These are phyloP conservation scores for Calonectria montana DNA, from an alignment of 2,329 filamentous ascomycete genomes.

Conservation along the genomic window DNA sequence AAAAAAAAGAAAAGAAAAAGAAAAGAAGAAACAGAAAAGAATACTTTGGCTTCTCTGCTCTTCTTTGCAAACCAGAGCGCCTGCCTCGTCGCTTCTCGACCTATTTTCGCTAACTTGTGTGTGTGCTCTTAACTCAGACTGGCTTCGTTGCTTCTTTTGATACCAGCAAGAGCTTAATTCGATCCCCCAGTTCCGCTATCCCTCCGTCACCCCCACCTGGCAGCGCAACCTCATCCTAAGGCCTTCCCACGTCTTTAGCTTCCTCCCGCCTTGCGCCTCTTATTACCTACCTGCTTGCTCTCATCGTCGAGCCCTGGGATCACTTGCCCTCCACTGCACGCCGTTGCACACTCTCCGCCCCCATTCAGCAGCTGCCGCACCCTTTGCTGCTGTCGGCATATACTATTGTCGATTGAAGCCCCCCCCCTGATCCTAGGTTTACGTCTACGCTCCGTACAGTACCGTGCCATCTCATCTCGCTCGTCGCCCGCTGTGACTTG, in stretches of 20 bases:
- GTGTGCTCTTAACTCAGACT: slow-evolving; percentile 12
- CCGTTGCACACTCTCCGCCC: not conserved
- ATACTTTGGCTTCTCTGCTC: slow-evolving; percentile 4
- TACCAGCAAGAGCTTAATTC: slow-evolving; percentile 24
- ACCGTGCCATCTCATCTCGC: slow-evolving; percentile 16
- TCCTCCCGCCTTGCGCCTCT: slow-evolving; percentile 6
- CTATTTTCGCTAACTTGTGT: slow-evolving; percentile 8
- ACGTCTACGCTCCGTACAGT: slow-evolving; percentile 22
- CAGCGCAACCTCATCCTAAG: slow-evolving; percentile 16
- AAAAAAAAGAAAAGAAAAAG: slow-evolving; percentile 19
- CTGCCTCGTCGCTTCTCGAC: slow-evolving; percentile 1
- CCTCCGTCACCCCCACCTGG: slow-evolving; percentile 18
- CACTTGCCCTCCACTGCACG: not conserved
- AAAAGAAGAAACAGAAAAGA: slow-evolving; percentile 11
- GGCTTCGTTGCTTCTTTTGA: slow-evolving; percentile 17
- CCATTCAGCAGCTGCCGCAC: not conserved
- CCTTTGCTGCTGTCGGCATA: not conserved
- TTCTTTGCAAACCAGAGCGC: slow-evolving; percentile 4
- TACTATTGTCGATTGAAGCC: slow-evolving; percentile 6
- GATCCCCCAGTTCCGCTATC: slow-evolving; percentile 16
- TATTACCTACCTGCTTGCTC: not conserved
- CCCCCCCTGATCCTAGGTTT: slow-evolving; percentile 14
- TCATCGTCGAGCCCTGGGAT: not conserved
- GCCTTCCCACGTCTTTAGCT: slow-evolving; percentile 15
- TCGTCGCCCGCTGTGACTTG: slow-evolving; percentile 28